Percentiles rank a stretch among this genome's conserved stretches.
Conservation (phyloP, 148 eudicot species). For the Heliamphora exappendiculata region DNA sequence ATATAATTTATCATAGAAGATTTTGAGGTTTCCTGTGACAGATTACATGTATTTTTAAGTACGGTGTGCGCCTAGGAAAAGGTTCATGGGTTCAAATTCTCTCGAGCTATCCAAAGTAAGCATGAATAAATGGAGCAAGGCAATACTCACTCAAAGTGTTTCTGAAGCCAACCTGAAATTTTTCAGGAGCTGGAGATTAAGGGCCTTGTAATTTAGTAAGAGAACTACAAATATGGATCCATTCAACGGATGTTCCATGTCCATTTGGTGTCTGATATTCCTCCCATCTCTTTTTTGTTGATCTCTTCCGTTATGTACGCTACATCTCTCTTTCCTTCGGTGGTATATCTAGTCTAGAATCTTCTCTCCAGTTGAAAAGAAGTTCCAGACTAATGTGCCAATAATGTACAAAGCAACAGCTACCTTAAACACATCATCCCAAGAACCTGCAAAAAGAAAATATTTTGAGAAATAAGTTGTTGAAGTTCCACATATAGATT, state of each 20-base stretch:
- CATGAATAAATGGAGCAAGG: background rate
- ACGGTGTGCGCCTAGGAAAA: background rate
- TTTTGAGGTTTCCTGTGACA: background rate
- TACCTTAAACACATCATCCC: constrained; percentile 94
- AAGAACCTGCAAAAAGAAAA: constrained; percentile 48
- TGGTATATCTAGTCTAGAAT: constrained; percentile 50
- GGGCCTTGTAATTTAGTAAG: background rate
- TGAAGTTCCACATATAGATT: background rate
- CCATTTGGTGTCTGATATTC: background rate
- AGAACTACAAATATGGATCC: constrained; percentile 5
- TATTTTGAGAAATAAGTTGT: background rate
- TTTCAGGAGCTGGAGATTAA: constrained; percentile 9
- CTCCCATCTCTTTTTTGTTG: background rate
- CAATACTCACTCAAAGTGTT: background rate
- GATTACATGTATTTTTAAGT: background rate
- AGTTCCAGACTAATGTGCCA: constrained; percentile 89
- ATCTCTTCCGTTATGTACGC: background rate
- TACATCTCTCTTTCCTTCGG: constrained; percentile 11
- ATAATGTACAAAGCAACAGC: constrained; percentile 72
- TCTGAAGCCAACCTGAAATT: constrained; percentile 14
- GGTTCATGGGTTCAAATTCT: background rate
- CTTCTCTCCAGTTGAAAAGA: constrained; percentile 88
- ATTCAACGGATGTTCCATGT: background rate
- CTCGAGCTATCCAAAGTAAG: background rate
- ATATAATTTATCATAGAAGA: background rate